phyloP scores from a whole-genome alignment of 2,329 filamentous ascomycete genomes.

The Epichloe aotearoae region DNA sequence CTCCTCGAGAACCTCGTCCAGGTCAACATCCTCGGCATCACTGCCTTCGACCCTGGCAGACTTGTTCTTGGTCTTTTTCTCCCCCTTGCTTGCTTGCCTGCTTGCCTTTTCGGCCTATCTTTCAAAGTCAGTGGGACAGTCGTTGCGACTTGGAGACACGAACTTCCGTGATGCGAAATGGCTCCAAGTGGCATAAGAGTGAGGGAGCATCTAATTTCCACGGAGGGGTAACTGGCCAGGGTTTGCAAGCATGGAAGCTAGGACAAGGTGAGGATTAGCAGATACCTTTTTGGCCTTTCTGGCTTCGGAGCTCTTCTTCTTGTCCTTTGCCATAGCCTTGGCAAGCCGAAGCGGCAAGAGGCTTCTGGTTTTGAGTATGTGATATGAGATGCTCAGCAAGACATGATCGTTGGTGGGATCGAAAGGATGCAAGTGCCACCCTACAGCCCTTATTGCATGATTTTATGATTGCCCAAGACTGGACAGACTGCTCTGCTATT shows the following conservation, averaged over 20 bases:
- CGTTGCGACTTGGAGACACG: neutral
- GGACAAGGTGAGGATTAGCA: constrained; percentile 3
- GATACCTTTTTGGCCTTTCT: constrained; percentile 38
- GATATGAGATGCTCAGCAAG: no score
- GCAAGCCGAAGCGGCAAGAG: no score
- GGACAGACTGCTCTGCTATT: no score
- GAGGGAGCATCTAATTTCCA: neutral
- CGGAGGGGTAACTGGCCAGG: constrained; percentile 4
- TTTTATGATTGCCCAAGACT: no score
- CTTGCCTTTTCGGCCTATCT: constrained; percentile 46
- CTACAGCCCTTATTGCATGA: no score
- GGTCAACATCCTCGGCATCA: constrained; percentile 82
- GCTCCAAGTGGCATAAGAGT: neutral
- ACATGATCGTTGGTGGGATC: no score
- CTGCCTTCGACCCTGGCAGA: constrained; percentile 62
- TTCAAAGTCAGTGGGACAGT: neutral
- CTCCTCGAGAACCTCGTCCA: constrained; percentile 85
- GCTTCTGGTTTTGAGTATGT: no score
- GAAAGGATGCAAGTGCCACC: no score
- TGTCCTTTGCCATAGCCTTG: constrained; percentile 35
- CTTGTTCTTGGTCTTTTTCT: constrained; percentile 68
- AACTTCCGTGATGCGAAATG: neutral
- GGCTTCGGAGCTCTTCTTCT: constrained; percentile 34
- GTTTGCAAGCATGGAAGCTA: neutral
- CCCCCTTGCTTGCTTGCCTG: constrained; percentile 74